These are phyloP conservation scores for Colletotrichum lentis DNA, from an alignment of 2,329 filamentous ascomycete species.

Conservation along the genomic window DNA sequence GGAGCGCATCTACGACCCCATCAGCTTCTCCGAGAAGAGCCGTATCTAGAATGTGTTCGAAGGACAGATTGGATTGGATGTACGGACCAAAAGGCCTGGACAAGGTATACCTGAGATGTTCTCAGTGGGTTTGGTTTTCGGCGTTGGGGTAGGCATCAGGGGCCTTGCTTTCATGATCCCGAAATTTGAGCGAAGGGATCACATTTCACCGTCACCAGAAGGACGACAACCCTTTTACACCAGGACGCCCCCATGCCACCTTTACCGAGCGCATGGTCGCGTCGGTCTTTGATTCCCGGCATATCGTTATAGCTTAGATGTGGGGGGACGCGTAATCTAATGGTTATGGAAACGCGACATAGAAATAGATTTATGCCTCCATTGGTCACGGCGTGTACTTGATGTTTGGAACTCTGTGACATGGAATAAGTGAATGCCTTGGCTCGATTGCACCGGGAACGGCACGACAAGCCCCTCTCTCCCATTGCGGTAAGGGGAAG, in stretches of 20 bases:
- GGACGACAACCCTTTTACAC: conserved; percentile 28
- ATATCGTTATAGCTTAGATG: conserved; percentile 25
- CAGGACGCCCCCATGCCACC: conserved; percentile 25
- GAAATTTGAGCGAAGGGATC: conserved; percentile 33
- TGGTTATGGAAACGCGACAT: conserved; percentile 30
- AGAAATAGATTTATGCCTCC: conserved; percentile 35
- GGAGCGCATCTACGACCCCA: conserved; percentile 68
- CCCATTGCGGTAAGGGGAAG: conserved; percentile 4
- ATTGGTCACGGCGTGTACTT: background rate
- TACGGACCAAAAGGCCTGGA: conserved; percentile 27
- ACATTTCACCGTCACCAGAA: conserved; percentile 25
- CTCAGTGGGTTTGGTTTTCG: conserved; percentile 31
- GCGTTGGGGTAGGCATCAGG: conserved; percentile 35
- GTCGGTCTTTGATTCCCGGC: conserved; percentile 30
- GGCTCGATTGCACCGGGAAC: background rate
- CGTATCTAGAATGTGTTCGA: conserved; percentile 31
- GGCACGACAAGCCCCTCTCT: background rate
- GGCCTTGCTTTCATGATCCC: conserved; percentile 31
- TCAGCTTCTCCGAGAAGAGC: conserved; percentile 49
- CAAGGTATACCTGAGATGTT: conserved; percentile 30
- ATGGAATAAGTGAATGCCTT: background rate
- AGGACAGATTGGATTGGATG: conserved; percentile 33
- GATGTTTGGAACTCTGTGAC: too few species aligned
- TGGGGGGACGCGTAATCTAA: conserved; percentile 22
- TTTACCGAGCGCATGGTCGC: conserved; percentile 27